phyloP scores from a whole-genome alignment of 1,284 basidiomycete genomes.

The Sanghuangporus weigelae region DNA sequence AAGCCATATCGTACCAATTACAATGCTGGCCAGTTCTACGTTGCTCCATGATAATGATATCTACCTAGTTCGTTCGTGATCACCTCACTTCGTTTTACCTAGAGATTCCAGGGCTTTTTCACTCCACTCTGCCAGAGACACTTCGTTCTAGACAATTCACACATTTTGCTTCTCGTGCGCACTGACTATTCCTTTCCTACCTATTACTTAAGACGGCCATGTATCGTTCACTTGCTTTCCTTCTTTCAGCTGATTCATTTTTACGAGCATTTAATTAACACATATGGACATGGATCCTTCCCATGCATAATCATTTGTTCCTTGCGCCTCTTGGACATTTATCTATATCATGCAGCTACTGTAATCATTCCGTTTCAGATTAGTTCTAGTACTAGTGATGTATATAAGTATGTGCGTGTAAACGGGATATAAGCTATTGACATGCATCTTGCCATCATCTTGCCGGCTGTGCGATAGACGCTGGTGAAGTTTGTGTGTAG shows the following conservation, averaged over 20 bases:
- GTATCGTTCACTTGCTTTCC: background rate
- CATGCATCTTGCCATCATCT: background rate
- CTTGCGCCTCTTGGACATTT: background rate
- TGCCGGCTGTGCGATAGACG: background rate
- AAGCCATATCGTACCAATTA: constrained; percentile 9
- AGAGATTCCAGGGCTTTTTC: background rate
- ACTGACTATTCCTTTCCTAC: background rate
- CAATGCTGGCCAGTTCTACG: constrained; percentile 7
- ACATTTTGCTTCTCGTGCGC: background rate
- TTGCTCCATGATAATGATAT: constrained; percentile 8
- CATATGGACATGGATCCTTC: background rate
- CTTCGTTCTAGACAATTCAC: background rate
- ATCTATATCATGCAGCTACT: background rate
- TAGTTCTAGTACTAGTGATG: background rate
- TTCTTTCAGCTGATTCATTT: background rate
- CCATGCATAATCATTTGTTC: background rate
- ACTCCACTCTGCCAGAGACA: background rate
- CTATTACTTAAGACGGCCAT: background rate
- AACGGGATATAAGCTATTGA: background rate
- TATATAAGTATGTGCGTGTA: background rate
- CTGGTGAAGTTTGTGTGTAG: background rate
- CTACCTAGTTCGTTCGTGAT: background rate
- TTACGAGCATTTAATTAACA: background rate
- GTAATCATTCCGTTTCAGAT: background rate
- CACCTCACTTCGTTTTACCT: background rate